phyloP scores from a whole-genome alignment of 2,329 filamentous ascomycete genomes.

The Ceratocystis albifundus region DNA sequence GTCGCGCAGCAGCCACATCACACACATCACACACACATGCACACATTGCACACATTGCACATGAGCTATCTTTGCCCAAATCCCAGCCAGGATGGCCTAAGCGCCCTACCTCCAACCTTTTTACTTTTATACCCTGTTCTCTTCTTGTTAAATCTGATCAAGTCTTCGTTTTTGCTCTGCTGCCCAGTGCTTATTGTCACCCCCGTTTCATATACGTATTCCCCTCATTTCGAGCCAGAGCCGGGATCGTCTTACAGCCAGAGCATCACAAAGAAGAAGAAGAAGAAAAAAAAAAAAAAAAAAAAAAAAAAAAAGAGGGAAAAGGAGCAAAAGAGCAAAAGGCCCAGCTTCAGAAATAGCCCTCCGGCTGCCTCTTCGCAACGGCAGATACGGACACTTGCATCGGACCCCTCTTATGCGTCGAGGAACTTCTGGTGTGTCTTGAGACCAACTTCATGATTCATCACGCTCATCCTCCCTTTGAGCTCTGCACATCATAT shows the following conservation, averaged over 20 bases:
- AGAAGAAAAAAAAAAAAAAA: too few species aligned
- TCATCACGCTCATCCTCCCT: constrained; percentile 2
- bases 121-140: not conserved
- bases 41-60: too few species aligned
- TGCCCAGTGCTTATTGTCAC: not conserved
- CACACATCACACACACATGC: too few species aligned
- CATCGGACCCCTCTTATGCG: not conserved
- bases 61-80: too few species aligned
- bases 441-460: not conserved
- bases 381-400: not conserved
- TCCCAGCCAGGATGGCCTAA: too few species aligned
- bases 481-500: not conserved
- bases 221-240: constrained; percentile 1
- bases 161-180: not conserved
- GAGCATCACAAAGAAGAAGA: too few species aligned
- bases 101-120: not conserved
- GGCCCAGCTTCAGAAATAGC: not conserved
- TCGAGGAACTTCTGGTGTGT: not conserved
- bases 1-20: too few species aligned
- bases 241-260: not conserved
- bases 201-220: not conserved
- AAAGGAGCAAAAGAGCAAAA: not conserved
- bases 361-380: not conserved
- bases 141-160: not conserved
- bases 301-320: too few species aligned